A percentile compares a stretch with the other conserved stretches of the same genome.
Conservation (phyloP, 768 basidiomycete species). For the Bullera alba region DNA sequence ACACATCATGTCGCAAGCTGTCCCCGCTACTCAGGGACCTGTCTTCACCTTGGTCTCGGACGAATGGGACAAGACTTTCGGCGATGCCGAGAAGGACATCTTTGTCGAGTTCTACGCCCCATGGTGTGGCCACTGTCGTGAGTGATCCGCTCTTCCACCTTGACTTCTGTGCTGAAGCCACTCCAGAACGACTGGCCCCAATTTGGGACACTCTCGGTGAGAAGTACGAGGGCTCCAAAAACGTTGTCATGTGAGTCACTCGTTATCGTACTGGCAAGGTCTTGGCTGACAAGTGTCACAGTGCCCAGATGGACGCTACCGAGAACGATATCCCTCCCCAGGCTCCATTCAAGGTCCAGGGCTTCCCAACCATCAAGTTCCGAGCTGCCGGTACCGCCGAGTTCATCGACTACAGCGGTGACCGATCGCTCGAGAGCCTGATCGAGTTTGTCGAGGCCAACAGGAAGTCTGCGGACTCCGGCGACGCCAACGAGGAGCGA, state of each 20-base stretch:
- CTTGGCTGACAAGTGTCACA: constrained; percentile 4
- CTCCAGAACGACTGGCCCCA: constrained; percentile 67
- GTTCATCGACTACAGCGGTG: constrained; percentile 91
- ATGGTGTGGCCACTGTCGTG: constrained; percentile 58
- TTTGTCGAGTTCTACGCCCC: constrained; percentile 96
- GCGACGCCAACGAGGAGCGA: constrained; percentile 13
- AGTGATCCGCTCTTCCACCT: neutral
- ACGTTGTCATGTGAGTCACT: constrained; percentile 63
- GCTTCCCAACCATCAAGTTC: constrained; percentile 88
- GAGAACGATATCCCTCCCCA: constrained; percentile 90
- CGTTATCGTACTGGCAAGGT: neutral
- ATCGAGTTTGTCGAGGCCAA: constrained; percentile 74
- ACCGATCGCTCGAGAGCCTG: constrained; percentile 67
- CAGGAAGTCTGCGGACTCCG: constrained; percentile 50
- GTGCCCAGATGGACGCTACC: constrained; percentile 88
- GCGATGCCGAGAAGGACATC: constrained; percentile 81
- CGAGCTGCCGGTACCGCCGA: constrained; percentile 77
- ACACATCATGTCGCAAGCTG: constrained; percentile 79
- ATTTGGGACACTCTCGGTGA: constrained; percentile 87
- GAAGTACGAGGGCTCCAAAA: constrained; percentile 66
- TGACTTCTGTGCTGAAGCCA: neutral
- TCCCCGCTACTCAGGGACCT: constrained; percentile 74
- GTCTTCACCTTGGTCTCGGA: constrained; percentile 80
- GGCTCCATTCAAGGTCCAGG: constrained; percentile 76
- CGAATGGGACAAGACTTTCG: constrained; percentile 78